A percentile compares a stretch with the other conserved stretches of the same genome.
These are phyloP conservation scores for Lasiodiplodia theobromae DNA, from an alignment of 2,329 filamentous ascomycete species.

Conservation along the genomic window DNA sequence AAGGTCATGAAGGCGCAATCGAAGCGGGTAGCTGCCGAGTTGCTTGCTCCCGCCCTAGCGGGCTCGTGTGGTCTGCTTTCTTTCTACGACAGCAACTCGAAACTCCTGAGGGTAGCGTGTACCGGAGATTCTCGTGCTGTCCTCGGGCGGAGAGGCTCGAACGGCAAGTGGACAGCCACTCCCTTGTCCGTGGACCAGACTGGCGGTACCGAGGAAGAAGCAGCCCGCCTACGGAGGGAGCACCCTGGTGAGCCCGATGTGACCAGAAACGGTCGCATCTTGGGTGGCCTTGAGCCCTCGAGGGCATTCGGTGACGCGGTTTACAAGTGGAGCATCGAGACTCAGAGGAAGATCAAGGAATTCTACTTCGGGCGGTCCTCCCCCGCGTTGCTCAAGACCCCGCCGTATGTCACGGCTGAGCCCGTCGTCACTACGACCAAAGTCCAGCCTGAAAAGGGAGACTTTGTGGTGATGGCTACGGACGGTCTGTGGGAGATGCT, in stretches of 20 bases:
- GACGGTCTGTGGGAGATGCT: slow-evolving; percentile 99
- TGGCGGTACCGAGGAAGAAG: slow-evolving; percentile 85
- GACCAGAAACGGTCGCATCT: slow-evolving; percentile 84
- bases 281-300: slow-evolving; percentile 90
- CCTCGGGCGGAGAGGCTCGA: slow-evolving; percentile 76
- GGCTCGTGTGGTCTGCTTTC: slow-evolving; percentile 97
- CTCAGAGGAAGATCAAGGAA: slow-evolving; percentile 79
- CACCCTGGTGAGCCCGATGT: slow-evolving; percentile 92
- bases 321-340: slow-evolving; percentile 94
- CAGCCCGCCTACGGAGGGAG: slow-evolving; percentile 78
- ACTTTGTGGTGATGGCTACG: slow-evolving; percentile 95
- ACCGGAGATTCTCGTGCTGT: slow-evolving; percentile 97
- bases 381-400: slow-evolving; percentile 80
- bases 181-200: slow-evolving; percentile 93
- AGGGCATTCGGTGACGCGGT: slow-evolving; percentile 95
- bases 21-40: slow-evolving; percentile 87
- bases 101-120: slow-evolving; percentile 90
- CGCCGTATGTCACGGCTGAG: slow-evolving; percentile 96
- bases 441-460: slow-evolving; percentile 85
- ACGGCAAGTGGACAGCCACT: slow-evolving; percentile 91
- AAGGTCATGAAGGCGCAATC: slow-evolving; percentile 90
- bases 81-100: slow-evolving; percentile 90
- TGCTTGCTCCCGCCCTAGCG: slow-evolving; percentile 89
- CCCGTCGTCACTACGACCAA: slow-evolving; percentile 93
- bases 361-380: slow-evolving; percentile 88